A percentile compares a stretch with the other conserved stretches of the same genome.
These are phyloP conservation scores for Cyathus pygmaeus DNA, from an alignment of 1,284 basidiomycete genomes.

Conservation along the genomic window DNA sequence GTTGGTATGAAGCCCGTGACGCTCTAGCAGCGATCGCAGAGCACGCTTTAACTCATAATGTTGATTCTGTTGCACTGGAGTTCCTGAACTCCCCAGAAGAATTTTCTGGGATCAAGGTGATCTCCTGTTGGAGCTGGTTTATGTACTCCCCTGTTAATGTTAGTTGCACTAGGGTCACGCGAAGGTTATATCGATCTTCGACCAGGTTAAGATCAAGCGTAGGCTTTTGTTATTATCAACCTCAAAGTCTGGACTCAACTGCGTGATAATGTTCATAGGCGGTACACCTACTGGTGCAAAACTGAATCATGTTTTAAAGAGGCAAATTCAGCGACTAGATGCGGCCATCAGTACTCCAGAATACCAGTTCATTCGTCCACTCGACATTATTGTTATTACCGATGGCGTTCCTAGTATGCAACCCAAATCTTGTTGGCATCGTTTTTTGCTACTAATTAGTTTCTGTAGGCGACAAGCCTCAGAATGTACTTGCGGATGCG, in stretches of 20 bases:
- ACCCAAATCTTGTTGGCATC: not conserved
- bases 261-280: slow-evolving; percentile 8
- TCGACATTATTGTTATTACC: slow-evolving; percentile 42
- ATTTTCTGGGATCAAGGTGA: slow-evolving; percentile 17
- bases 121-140: slow-evolving; percentile 2
- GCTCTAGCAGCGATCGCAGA: slow-evolving; percentile 39
- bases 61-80: slow-evolving; percentile 30
- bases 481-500: slow-evolving; percentile 23
- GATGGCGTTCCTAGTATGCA: slow-evolving; percentile 37
- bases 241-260: not conserved
- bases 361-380: slow-evolving; percentile 22
- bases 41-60: slow-evolving; percentile 29
- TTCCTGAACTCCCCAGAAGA: slow-evolving; percentile 35
- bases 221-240: not conserved
- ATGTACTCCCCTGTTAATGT: no score
- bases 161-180: not conserved
- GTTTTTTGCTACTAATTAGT: not conserved
- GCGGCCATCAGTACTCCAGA: slow-evolving; percentile 6
- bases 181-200: not conserved
- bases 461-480: slow-evolving; percentile 20
- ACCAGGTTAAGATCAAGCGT: not conserved
- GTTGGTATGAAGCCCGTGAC: slow-evolving; percentile 34
- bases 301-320: slow-evolving; percentile 21
- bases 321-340: slow-evolving; percentile 24
- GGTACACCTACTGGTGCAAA: slow-evolving; percentile 29